Evolutionary conservation across 345 rosid species (phyloP), one percentile per base, ranked within the genome.

Genomic region (Alliaria petiolata): DNA sequence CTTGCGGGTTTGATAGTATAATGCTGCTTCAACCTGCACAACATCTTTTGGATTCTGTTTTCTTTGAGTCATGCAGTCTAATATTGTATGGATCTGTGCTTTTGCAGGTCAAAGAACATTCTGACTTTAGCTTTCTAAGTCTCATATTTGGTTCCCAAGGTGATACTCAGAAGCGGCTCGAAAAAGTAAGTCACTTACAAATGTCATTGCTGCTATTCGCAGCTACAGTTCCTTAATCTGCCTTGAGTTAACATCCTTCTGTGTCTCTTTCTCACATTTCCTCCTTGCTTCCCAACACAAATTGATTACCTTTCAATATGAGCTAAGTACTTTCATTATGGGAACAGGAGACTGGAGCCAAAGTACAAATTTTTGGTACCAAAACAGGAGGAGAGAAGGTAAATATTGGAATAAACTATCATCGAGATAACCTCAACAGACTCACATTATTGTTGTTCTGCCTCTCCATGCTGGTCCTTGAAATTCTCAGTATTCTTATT

Each of bases 261-360:
- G 56, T 52, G 39, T 45, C 69, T 34, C 31, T 72, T 49, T 60
- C 42, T 71, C 16, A 13, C 30, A 22, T 46, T 7, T 69, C 13
- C 6, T 45, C 26, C 16, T 54, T 40, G 33, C 7, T 39, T 40
- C 19, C 8, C 16, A 14, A 60, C 14, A 25, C n/a, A 63, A 45
- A 30, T 44, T 45, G 43, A 0, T 11, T 46, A 46, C 43, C 3
- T 1, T 44, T 72, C 38, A 16, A 12, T 46, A 47, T 20, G 4
- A 22, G 42, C 74, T 75, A 60, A 75, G 1, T 56, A 3, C 0
- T 39, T 64, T 47, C 33, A 33, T 55, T 17, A 31, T 70, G 71
- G 63, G 71, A 70, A 71, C 85, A 95, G 96, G 96, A 91, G 77
- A 95, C 98, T 64, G 95, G 92, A 67, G 89, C 96, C 47, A 84